Evolutionary conservation across 345 rosid species (phyloP), one percentile per base, ranked within the genome.

Genomic region (Citrus medica): DNA sequence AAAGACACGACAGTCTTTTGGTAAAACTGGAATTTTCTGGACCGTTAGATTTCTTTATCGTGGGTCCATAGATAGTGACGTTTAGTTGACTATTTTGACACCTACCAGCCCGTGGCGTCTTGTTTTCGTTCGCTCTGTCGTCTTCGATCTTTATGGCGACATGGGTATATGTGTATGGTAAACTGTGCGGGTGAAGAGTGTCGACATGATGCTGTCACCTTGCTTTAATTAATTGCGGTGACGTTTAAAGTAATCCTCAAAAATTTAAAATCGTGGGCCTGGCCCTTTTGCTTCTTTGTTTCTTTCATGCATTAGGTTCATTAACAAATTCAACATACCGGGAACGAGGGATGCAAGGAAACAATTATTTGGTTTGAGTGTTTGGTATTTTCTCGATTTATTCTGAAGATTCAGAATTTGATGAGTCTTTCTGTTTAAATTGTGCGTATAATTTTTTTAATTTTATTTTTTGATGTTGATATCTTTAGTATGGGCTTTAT

Each of bases 41-140:
- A 55, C 83, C 80, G 85, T 77, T 68, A 2, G 83, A 86, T 81
- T 28, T 27, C 7, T 40, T 33, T 27, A 24, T 19, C 7, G 48
- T 40, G 81, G 81, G 86, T 71, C 77, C 82, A 3, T 8, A 37
- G 76, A 83, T 38, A 42, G 42, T 19, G 80, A 83, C 56, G 17
- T 58, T 83, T 24, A 12, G 80, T 79, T 77, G 85, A 86, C 85
- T 32, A 16, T 73, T 66, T 74, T 28, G 56, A 80, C 48, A 32
- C 2, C 13, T 2, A 66, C 58, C 40, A 32, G 67, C 21, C 33
- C 1, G 56, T 84, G 82, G 84, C 83, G 87, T 86, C 79, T 80
- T 66, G 56, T 7, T 55, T 35, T 71, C 71, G 79, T 71, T 79
- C 9, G 67, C 46, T 65, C 22, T 32, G 35, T 42, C 67, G 21